Conservation (phyloP, 345 rosid species). For the Hevea brasiliensis region DNA sequence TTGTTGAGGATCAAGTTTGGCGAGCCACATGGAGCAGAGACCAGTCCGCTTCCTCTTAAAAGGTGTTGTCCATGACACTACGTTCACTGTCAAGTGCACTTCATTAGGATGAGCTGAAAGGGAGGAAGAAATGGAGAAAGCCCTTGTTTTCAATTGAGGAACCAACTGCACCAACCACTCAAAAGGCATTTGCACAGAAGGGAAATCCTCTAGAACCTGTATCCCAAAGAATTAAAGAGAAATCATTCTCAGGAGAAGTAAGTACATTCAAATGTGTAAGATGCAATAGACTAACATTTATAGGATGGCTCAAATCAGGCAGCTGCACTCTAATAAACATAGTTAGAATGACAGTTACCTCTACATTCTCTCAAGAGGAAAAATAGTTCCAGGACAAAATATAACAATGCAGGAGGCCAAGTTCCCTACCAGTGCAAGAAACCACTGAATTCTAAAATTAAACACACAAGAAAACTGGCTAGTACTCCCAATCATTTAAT, state of each 20-base stretch:
- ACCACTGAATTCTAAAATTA: background rate
- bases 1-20: slow-evolving; percentile 65
- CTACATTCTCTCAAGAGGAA: background rate
- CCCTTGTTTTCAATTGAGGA: slow-evolving; percentile 79
- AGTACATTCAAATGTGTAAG: background rate
- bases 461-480: background rate
- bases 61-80: slow-evolving; percentile 86
- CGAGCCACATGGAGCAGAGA: slow-evolving; percentile 92
- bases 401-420: background rate
- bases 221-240: slow-evolving; percentile 10
- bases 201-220: slow-evolving; percentile 90
- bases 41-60: slow-evolving; percentile 72
- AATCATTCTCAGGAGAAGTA: slow-evolving; percentile 4
- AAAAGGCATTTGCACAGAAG: slow-evolving; percentile 87
- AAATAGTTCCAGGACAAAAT: background rate
- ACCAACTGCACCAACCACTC: slow-evolving; percentile 94
- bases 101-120: slow-evolving; percentile 72
- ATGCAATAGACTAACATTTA: background rate
- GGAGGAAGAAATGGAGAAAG: slow-evolving; percentile 90
- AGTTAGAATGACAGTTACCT: background rate
- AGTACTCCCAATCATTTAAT: background rate
- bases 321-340: background rate
- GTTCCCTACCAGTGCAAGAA: background rate
- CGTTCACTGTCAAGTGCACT: slow-evolving; percentile 81
- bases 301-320: background rate